Evolutionary conservation across 371 early-diverging fungal genomes (phyloP).

Genomic region (Mortierella sp.): DNA sequence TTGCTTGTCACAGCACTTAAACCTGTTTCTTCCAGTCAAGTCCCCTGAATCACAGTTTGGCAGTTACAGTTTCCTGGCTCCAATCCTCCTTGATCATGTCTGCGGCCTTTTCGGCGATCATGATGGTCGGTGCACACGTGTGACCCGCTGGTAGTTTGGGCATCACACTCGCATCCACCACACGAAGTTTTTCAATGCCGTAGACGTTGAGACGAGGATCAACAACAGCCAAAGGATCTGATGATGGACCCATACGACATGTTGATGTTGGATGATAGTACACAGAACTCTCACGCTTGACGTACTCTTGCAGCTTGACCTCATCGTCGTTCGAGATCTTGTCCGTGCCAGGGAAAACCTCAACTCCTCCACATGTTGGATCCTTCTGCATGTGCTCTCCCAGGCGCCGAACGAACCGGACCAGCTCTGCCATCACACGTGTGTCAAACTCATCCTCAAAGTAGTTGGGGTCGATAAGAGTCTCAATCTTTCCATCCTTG

Average conservation of each 20-base stretch:
- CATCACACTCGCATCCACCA: conserved; percentile 51
- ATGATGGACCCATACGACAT: conserved; percentile 48
- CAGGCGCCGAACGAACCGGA: conserved; percentile 29
- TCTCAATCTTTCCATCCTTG: conserved; percentile 16
- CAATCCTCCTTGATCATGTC: conserved; percentile 53
- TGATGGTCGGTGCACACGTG: conserved; percentile 32
- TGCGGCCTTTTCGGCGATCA: conserved; percentile 50
- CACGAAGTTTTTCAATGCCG: conserved; percentile 49
- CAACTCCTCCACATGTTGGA: conserved; percentile 21
- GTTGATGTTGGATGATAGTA: conserved; percentile 37
- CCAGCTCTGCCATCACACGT: conserved; percentile 29
- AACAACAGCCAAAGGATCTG: conserved; percentile 51
- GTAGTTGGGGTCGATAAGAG: conserved; percentile 42
- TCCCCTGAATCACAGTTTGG: too few species aligned
- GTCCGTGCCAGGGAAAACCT: conserved; percentile 26
- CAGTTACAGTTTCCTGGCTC: background rate
- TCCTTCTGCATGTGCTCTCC: conserved; percentile 26
- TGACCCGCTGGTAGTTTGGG: conserved; percentile 48
- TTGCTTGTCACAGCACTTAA: too few species aligned
- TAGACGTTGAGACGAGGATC: conserved; percentile 51
- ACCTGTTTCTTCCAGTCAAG: too few species aligned
- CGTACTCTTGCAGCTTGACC: conserved; percentile 17
- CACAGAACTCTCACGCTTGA: conserved; percentile 9
- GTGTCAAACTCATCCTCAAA: conserved; percentile 41
- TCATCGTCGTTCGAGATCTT: conserved; percentile 34